These are phyloP conservation scores for Thyridium curvatum DNA, from an alignment of 2,329 filamentous ascomycete genomes.

Conservation along the genomic window DNA sequence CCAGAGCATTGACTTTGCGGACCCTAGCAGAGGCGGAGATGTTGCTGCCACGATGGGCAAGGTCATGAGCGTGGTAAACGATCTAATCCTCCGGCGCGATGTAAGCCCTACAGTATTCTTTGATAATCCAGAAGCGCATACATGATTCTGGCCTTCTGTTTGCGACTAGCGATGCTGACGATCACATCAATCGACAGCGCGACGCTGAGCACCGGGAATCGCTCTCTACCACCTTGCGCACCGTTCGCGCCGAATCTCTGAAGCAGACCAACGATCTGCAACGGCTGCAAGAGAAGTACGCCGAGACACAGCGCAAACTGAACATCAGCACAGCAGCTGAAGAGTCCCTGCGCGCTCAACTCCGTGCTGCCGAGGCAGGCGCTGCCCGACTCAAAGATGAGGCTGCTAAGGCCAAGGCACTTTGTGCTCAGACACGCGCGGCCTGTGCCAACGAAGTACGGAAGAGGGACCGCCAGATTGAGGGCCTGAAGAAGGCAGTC, in stretches of 20 bases:
- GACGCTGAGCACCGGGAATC: slow-evolving; percentile 86
- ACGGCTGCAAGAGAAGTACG: slow-evolving; percentile 46
- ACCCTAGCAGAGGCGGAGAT: slow-evolving; percentile 49
- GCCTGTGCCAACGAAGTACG: slow-evolving; percentile 88
- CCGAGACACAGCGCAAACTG: slow-evolving; percentile 48
- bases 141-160: neutral
- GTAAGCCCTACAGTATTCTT: slow-evolving; percentile 42
- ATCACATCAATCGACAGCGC: slow-evolving; percentile 44
- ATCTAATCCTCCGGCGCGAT: slow-evolving; percentile 83
- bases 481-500: slow-evolving; percentile 82
- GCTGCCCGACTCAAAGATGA: slow-evolving; percentile 80
- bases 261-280: slow-evolving; percentile 66
- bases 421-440: slow-evolving; percentile 75
- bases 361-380: slow-evolving; percentile 67
- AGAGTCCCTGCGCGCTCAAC: slow-evolving; percentile 59
- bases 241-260: slow-evolving; percentile 66
- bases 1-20: slow-evolving; percentile 75
- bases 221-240: slow-evolving; percentile 70
- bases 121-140: neutral
- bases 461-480: slow-evolving; percentile 83
- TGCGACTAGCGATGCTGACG: neutral
- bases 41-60: slow-evolving; percentile 61
- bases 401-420: slow-evolving; percentile 68
- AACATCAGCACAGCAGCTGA: slow-evolving; percentile 63
- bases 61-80: slow-evolving; percentile 90